Base-by-base conservation (phyloP, 345 rosid species). In the Eucalyptus globulus region DNA sequence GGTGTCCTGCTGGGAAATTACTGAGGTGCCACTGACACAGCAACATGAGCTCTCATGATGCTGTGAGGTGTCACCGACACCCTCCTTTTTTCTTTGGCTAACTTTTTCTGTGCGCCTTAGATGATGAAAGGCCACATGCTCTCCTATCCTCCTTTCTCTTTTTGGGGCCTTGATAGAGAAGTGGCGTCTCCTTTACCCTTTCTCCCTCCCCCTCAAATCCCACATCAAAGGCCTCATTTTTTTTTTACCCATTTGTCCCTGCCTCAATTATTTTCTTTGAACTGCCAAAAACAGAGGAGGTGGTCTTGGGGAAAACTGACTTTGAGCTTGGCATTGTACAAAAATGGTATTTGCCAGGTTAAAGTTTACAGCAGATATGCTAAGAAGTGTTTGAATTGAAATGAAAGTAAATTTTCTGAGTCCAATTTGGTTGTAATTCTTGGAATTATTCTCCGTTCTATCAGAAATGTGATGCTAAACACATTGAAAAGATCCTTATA, bases 61-160 rank as follows among this genome's bases (percentile, higher is more conserved):
- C 87, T 76, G 89, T 19, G 60, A n/a, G 43, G 69, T 47, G 90
- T 91, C 92, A 90, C 93, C 91, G 92, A 89, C 94, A 89, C 62
- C 62, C 27, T 26, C 62, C 29, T 76, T n/a, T 91, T 87, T 65
- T 13, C 69, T 62, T 83, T 34, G 80, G 53, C 47, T 8, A 34
- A 54, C 37, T 29, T 87, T 87, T 47, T n/a, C 27, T 34, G 37
- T 87, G 54, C 3, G 43, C 54, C 49, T 27, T 45, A 47, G 29
- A 54, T 69, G 37, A 62, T 76, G 85, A 40, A 40, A 76, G 85
- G 13, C 85, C 85, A 76, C 85, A 76, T 76, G 47, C 85, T 44
- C 85, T 76, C 47, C 29, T 88, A 11, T 44, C 65, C 80, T 6
- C 45, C n/a, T 19, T 4, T 16, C 31, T 37, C 40, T 72, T 40